These are phyloP conservation scores for Sporothrix sp. DNA, from an alignment of 2,329 filamentous ascomycete species.

Conservation along the genomic window DNA sequence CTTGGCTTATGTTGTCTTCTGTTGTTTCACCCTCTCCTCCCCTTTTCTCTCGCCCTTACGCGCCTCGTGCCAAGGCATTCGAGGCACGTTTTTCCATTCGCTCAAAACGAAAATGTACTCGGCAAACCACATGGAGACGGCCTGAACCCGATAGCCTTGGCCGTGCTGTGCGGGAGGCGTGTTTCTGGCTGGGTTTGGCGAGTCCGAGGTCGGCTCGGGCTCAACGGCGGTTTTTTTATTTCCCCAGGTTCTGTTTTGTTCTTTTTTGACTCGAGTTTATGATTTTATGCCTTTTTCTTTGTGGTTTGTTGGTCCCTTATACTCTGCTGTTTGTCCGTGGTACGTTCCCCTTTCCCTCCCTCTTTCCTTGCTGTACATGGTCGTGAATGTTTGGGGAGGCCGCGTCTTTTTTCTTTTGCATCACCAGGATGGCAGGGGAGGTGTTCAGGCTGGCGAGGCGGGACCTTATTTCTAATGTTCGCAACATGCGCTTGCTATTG, in stretches of 20 bases:
- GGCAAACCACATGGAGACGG: too few species aligned
- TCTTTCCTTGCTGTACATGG: conserved; percentile 2
- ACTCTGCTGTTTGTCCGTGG: neutral
- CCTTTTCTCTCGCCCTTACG: too few species aligned
- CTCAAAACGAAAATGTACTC: too few species aligned
- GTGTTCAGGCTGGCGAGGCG: conserved; percentile 9
- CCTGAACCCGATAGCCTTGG: too few species aligned
- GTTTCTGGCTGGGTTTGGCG: neutral
- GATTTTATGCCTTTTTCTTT: conserved; percentile 3
- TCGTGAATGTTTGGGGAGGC: neutral
- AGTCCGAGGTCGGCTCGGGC: neutral
- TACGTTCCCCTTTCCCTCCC: neutral
- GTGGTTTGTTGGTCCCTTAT: too few species aligned
- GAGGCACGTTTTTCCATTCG: too few species aligned
- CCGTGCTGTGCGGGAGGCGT: neutral
- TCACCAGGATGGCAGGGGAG: conserved; percentile 6
- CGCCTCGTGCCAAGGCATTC: too few species aligned
- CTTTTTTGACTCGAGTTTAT: conserved; percentile 1
- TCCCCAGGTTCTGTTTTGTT: neutral
- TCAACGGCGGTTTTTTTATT: neutral
- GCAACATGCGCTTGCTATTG: neutral
- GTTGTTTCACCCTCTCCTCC: too few species aligned
- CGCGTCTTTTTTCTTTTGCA: conserved; percentile 3
- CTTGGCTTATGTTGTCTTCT: too few species aligned
- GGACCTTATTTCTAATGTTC: neutral